Evolutionary conservation across 1,284 basidiomycete genomes (phyloP).

Genomic region (Gymnopus androsaceus): DNA sequence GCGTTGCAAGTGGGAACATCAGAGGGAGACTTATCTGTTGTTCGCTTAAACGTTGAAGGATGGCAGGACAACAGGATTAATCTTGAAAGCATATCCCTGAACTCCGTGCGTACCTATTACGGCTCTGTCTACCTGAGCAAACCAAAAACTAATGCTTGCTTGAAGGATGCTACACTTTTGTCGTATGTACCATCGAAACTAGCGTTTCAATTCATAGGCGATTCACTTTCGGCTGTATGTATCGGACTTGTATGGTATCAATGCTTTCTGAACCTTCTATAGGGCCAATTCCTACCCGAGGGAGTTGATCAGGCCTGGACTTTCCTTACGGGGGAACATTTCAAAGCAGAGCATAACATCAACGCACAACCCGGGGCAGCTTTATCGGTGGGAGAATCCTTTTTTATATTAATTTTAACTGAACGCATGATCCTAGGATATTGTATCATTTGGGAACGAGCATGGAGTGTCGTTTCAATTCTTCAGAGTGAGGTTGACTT

Average conservation of each 20-base stretch:
- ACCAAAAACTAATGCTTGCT: no score
- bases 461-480: slow-evolving; percentile 57
- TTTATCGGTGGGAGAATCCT: slow-evolving; percentile 38
- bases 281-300: slow-evolving; percentile 55
- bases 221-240: slow-evolving; percentile 56
- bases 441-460: slow-evolving; percentile 56
- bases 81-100: slow-evolving; percentile 47
- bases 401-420: neutral
- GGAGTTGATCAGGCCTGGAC: slow-evolving; percentile 63
- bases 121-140: no score
- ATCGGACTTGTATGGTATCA: neutral
- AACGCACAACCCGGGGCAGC: slow-evolving; percentile 57
- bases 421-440: slow-evolving; percentile 39
- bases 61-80: slow-evolving; percentile 63
- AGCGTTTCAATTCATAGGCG: slow-evolving; percentile 59
- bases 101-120: slow-evolving; percentile 42
- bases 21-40: no score
- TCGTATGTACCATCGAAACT: slow-evolving; percentile 49
- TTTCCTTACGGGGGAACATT: slow-evolving; percentile 51
- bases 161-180: no score
- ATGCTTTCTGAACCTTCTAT: neutral
- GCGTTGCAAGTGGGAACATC: slow-evolving; percentile 16
- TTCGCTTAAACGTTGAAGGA: slow-evolving; percentile 54
- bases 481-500: slow-evolving; percentile 37
- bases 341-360: slow-evolving; percentile 54